Evolutionary conservation across 176 grass and related monocot species (phyloP).

Genomic region (Metroxylon sagu): DNA sequence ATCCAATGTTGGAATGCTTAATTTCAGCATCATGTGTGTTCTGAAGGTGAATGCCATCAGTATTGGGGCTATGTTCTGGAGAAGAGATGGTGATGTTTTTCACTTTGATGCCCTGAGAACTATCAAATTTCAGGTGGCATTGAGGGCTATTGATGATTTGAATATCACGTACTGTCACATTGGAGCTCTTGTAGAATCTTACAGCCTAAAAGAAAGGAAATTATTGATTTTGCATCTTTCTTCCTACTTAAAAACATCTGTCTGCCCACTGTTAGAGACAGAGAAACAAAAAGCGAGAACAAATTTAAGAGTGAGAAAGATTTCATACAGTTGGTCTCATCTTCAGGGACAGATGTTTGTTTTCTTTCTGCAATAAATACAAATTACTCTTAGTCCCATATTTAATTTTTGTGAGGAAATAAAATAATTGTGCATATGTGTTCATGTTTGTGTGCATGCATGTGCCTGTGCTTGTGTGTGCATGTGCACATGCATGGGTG

Average conservation of each 20-base stretch:
- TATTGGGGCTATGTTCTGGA: constrained; percentile 39
- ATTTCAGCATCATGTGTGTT: constrained; percentile 57
- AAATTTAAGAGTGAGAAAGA: background rate
- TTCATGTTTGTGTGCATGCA: too few relatives aligned
- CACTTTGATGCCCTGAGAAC: constrained; percentile 45
- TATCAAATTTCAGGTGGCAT: constrained; percentile 82
- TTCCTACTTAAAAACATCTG: too few relatives aligned
- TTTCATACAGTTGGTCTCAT: constrained; percentile 20
- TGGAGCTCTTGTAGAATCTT: constrained; percentile 62
- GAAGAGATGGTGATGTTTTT: constrained; percentile 64
- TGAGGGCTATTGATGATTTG: constrained; percentile 48
- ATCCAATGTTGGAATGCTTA: constrained; percentile 48
- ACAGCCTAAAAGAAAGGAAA: constrained; percentile 25
- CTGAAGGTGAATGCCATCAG: constrained; percentile 78
- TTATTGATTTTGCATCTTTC: background rate
- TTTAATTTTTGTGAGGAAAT: too few relatives aligned
- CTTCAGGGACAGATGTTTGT: background rate
- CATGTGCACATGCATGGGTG: background rate
- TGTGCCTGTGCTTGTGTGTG: too few relatives aligned
- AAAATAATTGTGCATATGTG: too few relatives aligned
- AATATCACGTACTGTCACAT: constrained; percentile 35
- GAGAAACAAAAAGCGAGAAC: background rate
- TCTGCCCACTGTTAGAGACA: too few relatives aligned
- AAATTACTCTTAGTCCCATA: too few relatives aligned
- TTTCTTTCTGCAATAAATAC: constrained; percentile 9